These are phyloP conservation scores for Anaeromyces robustus DNA, from an alignment of 192 early-diverging fungal genomes.

Conservation along the genomic window DNA sequence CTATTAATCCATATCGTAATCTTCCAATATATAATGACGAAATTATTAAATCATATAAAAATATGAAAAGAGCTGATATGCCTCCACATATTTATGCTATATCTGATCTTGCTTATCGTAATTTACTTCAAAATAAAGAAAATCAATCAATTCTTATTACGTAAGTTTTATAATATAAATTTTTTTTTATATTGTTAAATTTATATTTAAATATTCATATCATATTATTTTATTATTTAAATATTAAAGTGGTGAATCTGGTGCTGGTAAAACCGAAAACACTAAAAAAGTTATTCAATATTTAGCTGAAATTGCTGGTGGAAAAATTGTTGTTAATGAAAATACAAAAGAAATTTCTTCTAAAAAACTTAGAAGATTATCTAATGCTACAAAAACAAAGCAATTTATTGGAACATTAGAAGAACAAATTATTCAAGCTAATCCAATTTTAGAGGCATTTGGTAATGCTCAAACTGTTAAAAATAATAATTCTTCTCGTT, in stretches of 20 bases:
- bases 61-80: conserved; percentile 54
- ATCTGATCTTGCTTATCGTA: conserved; percentile 83
- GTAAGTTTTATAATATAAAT: conserved; percentile 34
- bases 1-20: conserved; percentile 90
- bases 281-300: conserved; percentile 99
- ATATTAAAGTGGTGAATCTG: conserved; percentile 73
- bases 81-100: conserved; percentile 86
- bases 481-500: conserved; percentile 97
- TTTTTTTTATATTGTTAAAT: too few relatives aligned
- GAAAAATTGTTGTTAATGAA: neutral
- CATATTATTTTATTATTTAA: too few relatives aligned
- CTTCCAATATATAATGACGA: conserved; percentile 81
- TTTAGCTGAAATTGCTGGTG: conserved; percentile 72
- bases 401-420: conserved; percentile 45
- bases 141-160: conserved; percentile 98
- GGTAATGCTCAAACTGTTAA: conserved; percentile 97
- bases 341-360: conserved; percentile 4
- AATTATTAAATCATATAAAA: conserved; percentile 49
- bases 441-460: conserved; percentile 94
- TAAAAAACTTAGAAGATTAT: conserved; percentile 6
- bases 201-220: too few relatives aligned
- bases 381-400: neutral
- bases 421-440: conserved; percentile 87
- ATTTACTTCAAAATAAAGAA: conserved; percentile 82
- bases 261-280: conserved; percentile 98